These are phyloP conservation scores for Coemansia sp. DNA, from an alignment of 192 early-diverging fungal species.

Conservation along the genomic window DNA sequence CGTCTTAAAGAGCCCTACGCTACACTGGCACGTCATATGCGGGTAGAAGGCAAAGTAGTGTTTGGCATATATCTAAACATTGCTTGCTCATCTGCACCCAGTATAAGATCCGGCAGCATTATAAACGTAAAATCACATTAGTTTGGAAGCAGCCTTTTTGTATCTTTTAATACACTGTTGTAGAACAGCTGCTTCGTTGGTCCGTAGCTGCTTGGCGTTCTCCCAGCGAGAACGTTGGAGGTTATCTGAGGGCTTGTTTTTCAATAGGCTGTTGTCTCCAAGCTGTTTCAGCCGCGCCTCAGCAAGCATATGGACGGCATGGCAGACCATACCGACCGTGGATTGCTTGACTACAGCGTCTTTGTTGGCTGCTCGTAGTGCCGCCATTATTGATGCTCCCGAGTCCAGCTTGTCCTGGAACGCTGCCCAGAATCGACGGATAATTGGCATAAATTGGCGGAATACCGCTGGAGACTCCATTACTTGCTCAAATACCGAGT, in stretches of 20 bases:
- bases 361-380: constrained; percentile 40
- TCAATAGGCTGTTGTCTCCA: constrained; percentile 20
- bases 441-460: constrained; percentile 35
- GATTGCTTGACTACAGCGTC: constrained; percentile 20
- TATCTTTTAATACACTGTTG: constrained; percentile 34
- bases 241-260: constrained; percentile 6
- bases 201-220: constrained; percentile 29
- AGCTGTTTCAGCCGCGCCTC: constrained; percentile 24
- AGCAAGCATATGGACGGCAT: constrained; percentile 15
- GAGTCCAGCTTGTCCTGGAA: constrained; percentile 42
- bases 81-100: neutral
- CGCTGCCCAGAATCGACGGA: constrained; percentile 30
- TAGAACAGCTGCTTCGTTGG: constrained; percentile 30
- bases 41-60: constrained; percentile 44
- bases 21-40: constrained; percentile 46
- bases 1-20: constrained; percentile 63
- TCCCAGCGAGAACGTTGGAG: constrained; percentile 22
- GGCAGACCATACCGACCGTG: constrained; percentile 24
- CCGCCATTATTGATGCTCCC: constrained; percentile 30
- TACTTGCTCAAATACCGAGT: constrained; percentile 31
- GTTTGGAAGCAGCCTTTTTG: constrained; percentile 25
- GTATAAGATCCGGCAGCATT: neutral
- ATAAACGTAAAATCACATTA: constrained; percentile 7
- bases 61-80: constrained; percentile 47
- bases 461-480: constrained; percentile 15